Percentiles rank a stretch among this genome's conserved stretches.
These are phyloP conservation scores for Medicago lupulina DNA, from an alignment of 306 rosid genomes.

Conservation along the genomic window DNA sequence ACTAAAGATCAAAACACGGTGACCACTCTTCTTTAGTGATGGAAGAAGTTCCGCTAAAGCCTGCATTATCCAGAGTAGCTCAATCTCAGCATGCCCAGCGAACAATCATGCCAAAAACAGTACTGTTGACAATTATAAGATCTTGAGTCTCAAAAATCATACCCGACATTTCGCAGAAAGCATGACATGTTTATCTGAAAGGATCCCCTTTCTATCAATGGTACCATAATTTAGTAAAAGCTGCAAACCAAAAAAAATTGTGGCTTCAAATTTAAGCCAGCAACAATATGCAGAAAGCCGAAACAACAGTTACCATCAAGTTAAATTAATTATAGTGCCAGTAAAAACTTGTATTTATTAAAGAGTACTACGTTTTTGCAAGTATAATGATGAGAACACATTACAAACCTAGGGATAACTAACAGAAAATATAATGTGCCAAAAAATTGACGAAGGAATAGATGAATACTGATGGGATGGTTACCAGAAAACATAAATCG, in stretches of 20 bases:
- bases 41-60: slow-evolving; percentile 84
- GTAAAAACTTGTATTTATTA: slow-evolving; percentile 6
- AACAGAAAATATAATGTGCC: slow-evolving; percentile 6
- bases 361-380: slow-evolving; percentile 5
- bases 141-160: slow-evolving; percentile 41
- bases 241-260: slow-evolving; percentile 55
- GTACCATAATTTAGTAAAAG: slow-evolving; percentile 71
- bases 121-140: slow-evolving; percentile 35
- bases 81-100: slow-evolving; percentile 42
- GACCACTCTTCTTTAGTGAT: slow-evolving; percentile 73
- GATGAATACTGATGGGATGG: slow-evolving; percentile 11
- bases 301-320: slow-evolving; percentile 7
- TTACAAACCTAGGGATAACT: not conserved
- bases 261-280: slow-evolving; percentile 38
- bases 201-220: slow-evolving; percentile 77
- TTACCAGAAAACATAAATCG: slow-evolving; percentile 4
- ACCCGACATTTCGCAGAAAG: slow-evolving; percentile 93
- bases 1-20: slow-evolving; percentile 89
- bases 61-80: slow-evolving; percentile 53
- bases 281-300: slow-evolving; percentile 28
- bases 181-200: slow-evolving; percentile 74
- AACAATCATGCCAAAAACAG: slow-evolving; percentile 19
- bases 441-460: not conserved
- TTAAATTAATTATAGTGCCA: slow-evolving; percentile 23
- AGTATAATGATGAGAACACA: not conserved